phyloP scores from a whole-genome alignment of 2,329 filamentous ascomycete genomes.

The Ophiocordyceps sinensis region DNA sequence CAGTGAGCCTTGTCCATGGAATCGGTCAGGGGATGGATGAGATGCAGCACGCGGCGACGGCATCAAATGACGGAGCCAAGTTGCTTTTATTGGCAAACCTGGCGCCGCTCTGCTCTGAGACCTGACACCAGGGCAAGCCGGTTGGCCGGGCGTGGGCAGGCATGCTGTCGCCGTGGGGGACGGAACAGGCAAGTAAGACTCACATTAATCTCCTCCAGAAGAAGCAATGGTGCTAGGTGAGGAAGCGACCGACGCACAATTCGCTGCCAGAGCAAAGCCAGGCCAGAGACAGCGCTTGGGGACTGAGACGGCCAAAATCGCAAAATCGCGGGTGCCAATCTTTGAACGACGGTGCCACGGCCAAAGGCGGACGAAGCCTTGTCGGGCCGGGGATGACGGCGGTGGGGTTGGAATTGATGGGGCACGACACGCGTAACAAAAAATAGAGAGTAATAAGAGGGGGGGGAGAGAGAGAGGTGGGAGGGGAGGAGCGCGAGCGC shows the following conservation, averaged over 20 bases:
- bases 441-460: no score
- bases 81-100: constrained; percentile 1
- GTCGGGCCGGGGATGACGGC: no score
- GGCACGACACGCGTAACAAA: background rate
- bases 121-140: constrained; percentile 7
- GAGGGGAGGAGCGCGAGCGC: background rate
- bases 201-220: constrained; percentile 19
- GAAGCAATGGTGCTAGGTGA: background rate
- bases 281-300: background rate
- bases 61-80: background rate
- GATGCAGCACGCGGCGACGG: background rate
- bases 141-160: constrained; percentile 14
- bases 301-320: no score
- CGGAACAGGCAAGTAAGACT: constrained; percentile 12
- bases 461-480: background rate
- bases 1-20: background rate
- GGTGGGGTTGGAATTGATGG: background rate
- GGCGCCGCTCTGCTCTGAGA: no score
- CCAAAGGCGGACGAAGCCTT: background rate
- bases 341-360: no score
- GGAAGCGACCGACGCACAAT: no score
- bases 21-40: background rate
- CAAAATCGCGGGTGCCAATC: no score
- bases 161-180: constrained; percentile 13
- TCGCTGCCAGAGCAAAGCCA: no score